A percentile compares a stretch with the other conserved stretches of the same genome.
These are phyloP conservation scores for Linanthus parryae DNA, from an alignment of 148 eudicot species.

Conservation along the genomic window DNA sequence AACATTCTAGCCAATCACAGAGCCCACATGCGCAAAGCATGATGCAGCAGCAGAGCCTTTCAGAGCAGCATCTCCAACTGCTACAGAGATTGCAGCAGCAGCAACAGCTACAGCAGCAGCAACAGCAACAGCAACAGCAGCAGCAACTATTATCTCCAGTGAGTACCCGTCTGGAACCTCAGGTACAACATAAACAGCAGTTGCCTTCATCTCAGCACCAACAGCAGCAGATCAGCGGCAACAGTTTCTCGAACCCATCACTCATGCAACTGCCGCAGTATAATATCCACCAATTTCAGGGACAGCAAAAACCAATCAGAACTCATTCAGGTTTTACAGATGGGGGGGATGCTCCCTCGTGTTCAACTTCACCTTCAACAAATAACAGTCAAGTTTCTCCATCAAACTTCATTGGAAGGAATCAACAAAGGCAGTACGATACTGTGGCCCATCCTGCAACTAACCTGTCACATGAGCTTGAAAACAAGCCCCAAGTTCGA, in stretches of 20 bases:
- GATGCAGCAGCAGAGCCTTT: constrained; percentile 32
- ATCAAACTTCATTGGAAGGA: constrained; percentile 43
- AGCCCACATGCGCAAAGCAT: constrained; percentile 39
- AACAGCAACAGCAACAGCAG: constrained; percentile 35
- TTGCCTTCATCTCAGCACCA: constrained; percentile 36
- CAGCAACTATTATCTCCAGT: constrained; percentile 27
- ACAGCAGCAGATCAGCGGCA: constrained; percentile 38
- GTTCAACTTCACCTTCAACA: constrained; percentile 85
- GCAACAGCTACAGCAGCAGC: constrained; percentile 58
- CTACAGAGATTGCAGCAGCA: constrained; percentile 61
- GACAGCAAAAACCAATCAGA: constrained; percentile 53
- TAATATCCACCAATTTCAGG: constrained; percentile 45
- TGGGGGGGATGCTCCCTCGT: constrained; percentile 77
- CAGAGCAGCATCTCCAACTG: constrained; percentile 75
- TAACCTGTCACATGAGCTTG: constrained; percentile 41
- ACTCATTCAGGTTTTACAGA: constrained; percentile 53
- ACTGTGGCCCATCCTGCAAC: constrained; percentile 40
- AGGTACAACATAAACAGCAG: constrained; percentile 32
- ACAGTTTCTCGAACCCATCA: constrained; percentile 41
- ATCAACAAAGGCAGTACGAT: constrained; percentile 41
- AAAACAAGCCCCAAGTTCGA: constrained; percentile 39
- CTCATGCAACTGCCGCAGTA: constrained; percentile 44
- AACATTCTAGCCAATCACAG: constrained; percentile 49
- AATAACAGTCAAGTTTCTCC: constrained; percentile 59
- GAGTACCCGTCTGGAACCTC: constrained; percentile 18